A percentile compares a stretch with the other conserved stretches of the same genome.
Conservation (phyloP, 805 yeast species). For the Starmerella scarabaei region DNA sequence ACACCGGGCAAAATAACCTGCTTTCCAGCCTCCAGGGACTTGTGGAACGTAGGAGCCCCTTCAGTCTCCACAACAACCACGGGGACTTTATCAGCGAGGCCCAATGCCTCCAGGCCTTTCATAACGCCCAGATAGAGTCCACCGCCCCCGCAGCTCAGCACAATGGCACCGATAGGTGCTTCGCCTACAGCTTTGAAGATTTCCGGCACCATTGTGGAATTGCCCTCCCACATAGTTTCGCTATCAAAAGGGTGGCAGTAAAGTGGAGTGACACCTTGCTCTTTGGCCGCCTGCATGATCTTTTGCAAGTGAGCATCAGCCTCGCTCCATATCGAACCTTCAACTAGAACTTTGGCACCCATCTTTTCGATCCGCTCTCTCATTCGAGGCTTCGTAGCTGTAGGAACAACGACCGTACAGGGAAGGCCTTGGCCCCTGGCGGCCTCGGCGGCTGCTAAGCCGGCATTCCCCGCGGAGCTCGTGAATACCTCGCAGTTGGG, state of each 20-base stretch:
- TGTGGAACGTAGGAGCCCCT: conserved; percentile 29
- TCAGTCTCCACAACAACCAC: conserved; percentile 44
- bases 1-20: conserved; percentile 34
- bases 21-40: conserved; percentile 36
- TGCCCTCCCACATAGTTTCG: conserved; percentile 89
- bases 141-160: conserved; percentile 93
- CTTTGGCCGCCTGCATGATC: conserved; percentile 29
- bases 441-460: conserved; percentile 88
- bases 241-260: conserved; percentile 90
- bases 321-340: conserved; percentile 68
- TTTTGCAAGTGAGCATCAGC: conserved; percentile 67
- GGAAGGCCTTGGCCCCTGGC: conserved; percentile 48
- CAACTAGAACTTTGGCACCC: conserved; percentile 40
- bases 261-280: conserved; percentile 67
- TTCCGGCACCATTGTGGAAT: conserved; percentile 86
- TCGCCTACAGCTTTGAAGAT: conserved; percentile 38
- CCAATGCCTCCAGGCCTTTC: conserved; percentile 56
- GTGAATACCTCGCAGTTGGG: conserved; percentile 52
- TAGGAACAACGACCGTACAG: conserved; percentile 54
- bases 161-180: conserved; percentile 64
- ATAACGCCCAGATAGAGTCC: conserved; percentile 85
- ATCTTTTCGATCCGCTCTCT: conserved; percentile 32
- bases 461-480: conserved; percentile 86
- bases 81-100: conserved; percentile 25
- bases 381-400: conserved; percentile 35